Conservation (phyloP, 2,329 filamentous ascomycete genomes). For the Pseudogymnoascus verrucosus region DNA sequence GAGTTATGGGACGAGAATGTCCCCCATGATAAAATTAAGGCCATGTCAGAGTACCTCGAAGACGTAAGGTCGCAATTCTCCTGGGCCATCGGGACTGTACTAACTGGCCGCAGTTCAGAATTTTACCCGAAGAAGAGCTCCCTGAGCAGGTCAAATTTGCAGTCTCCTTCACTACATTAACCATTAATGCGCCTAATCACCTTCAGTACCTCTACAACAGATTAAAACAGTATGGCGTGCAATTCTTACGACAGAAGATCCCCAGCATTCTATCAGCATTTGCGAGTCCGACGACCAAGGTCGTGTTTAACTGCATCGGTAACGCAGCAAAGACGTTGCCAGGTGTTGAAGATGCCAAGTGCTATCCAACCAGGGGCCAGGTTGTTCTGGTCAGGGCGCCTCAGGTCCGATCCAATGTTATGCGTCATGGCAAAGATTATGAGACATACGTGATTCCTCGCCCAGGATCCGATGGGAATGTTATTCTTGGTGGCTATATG, state of each 20-base stretch:
- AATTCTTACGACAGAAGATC: constrained; percentile 27
- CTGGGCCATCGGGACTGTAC: neutral
- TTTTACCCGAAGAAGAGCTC: constrained; percentile 25
- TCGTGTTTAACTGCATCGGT: constrained; percentile 15
- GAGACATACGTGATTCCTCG: constrained; percentile 36
- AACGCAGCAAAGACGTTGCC: constrained; percentile 12
- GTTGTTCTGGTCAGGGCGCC: constrained; percentile 29
- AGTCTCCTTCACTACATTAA: constrained; percentile 31
- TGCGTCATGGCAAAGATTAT: constrained; percentile 33
- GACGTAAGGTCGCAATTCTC: constrained; percentile 25
- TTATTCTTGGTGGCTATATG: constrained; percentile 34
- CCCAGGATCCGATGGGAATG: constrained; percentile 30
- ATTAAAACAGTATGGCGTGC: constrained; percentile 27
- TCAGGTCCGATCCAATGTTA: constrained; percentile 30
- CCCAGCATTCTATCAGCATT: constrained; percentile 24
- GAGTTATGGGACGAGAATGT: constrained; percentile 36
- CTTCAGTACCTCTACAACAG: constrained; percentile 26
- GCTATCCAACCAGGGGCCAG: constrained; percentile 22
- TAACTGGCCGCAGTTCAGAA: constrained; percentile 23
- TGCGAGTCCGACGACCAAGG: constrained; percentile 6
- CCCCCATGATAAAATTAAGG: constrained; percentile 33
- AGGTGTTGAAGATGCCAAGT: constrained; percentile 17
- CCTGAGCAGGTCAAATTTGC: constrained; percentile 30
- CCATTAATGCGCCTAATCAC: constrained; percentile 33
- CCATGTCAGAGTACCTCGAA: constrained; percentile 34